Evolutionary conservation across 1,284 basidiomycete genomes (phyloP).

Genomic region (Rhodotorula sp.): DNA sequence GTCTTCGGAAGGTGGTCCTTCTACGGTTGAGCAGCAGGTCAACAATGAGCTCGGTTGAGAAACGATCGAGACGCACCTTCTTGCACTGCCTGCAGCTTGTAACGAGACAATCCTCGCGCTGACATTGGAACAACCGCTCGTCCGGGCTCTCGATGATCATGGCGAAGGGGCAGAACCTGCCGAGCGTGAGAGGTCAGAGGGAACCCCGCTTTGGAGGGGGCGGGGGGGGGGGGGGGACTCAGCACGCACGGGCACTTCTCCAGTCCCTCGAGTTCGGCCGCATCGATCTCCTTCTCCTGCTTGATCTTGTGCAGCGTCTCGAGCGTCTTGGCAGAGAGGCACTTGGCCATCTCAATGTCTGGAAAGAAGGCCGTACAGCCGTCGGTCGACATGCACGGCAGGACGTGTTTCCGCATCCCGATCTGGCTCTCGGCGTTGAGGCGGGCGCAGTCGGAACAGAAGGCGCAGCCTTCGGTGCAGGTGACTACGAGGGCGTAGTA

Average conservation of each 20-base stretch:
- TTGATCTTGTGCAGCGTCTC: slow-evolving; percentile 41
- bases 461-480: slow-evolving; percentile 41
- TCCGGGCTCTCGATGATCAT: slow-evolving; percentile 42
- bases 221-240: no score
- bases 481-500: slow-evolving; percentile 16
- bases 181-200: not conserved
- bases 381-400: slow-evolving; percentile 42
- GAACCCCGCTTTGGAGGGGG: not conserved
- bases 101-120: slow-evolving; percentile 37
- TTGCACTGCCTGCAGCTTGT: slow-evolving; percentile 43
- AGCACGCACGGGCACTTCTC: slow-evolving; percentile 40
- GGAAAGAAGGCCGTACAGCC: slow-evolving; percentile 41
- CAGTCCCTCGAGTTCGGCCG: slow-evolving; percentile 39
- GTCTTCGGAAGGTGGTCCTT: slow-evolving; percentile 43
- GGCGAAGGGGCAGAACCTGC: slow-evolving; percentile 42
- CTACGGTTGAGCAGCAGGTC: slow-evolving; percentile 2
- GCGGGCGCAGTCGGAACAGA: slow-evolving; percentile 43
- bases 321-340: slow-evolving; percentile 37
- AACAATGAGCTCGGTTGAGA: not conserved
- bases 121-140: slow-evolving; percentile 41
- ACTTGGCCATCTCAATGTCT: slow-evolving; percentile 32
- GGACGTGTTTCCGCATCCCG: slow-evolving; percentile 39
- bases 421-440: slow-evolving; percentile 40
- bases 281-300: slow-evolving; percentile 42
- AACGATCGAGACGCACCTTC: slow-evolving; percentile 20